A percentile compares a stretch with the other conserved stretches of the same genome.
phyloP scores from a whole-genome alignment of 495 filamentous ascomycete species.

The Penicillium steckii region DNA sequence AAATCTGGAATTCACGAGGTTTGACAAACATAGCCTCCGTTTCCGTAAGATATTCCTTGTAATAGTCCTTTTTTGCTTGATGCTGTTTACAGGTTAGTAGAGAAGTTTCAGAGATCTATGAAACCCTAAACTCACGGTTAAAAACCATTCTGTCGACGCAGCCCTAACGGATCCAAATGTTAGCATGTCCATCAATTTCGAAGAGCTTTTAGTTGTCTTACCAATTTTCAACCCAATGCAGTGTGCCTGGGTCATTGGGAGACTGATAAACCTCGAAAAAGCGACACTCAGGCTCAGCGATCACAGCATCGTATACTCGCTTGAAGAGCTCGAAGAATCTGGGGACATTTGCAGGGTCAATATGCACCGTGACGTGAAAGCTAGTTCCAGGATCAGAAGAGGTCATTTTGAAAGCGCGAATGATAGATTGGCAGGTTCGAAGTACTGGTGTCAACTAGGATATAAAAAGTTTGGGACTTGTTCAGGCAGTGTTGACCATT shows the following conservation, averaged over 20 bases:
- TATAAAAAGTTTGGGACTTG: not conserved
- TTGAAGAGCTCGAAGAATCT: constrained; percentile 42
- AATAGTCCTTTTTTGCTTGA: constrained; percentile 51
- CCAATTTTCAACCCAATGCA: constrained; percentile 51
- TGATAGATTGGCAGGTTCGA: no score
- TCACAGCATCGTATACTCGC: constrained; percentile 38
- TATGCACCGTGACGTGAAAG: constrained; percentile 43
- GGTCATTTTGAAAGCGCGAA: constrained; percentile 1
- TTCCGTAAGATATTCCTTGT: constrained; percentile 44
- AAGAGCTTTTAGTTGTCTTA: constrained; percentile 13
- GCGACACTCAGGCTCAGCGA: constrained; percentile 44
- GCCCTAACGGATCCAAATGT: constrained; percentile 25
- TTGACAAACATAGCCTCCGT: constrained; percentile 52
- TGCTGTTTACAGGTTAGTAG: constrained; percentile 24
- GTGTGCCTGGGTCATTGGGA: constrained; percentile 37
- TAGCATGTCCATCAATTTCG: constrained; percentile 4
- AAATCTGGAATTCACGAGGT: constrained; percentile 37
- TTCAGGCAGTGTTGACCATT: no score
- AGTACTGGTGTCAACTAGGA: no score
- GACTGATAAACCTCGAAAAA: constrained; percentile 50
- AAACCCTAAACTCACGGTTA: constrained; percentile 15
- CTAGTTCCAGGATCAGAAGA: constrained; percentile 4
- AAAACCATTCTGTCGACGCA: constrained; percentile 37
- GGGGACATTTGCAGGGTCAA: constrained; percentile 39
- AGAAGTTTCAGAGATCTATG: constrained; percentile 4